A percentile compares a stretch with the other conserved stretches of the same genome.
Conservation (phyloP, 108 stramenopile genomes). For the Skeletonema menzelii region DNA sequence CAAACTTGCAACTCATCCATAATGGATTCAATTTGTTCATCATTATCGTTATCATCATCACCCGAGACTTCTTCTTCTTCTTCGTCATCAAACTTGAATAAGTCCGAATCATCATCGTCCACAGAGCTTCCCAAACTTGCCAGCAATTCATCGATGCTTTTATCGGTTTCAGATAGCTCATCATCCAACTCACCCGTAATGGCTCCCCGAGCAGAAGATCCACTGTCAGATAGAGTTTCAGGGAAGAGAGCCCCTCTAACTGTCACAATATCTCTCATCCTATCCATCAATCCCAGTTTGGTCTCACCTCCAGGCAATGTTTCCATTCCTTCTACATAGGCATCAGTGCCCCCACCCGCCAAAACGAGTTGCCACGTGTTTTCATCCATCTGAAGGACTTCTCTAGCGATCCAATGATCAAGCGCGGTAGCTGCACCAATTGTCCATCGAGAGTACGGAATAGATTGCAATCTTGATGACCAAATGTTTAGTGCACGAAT, state of each 20-base stretch:
- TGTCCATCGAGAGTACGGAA: constrained; percentile 81
- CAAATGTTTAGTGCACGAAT: constrained; percentile 77
- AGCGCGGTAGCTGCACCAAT: constrained; percentile 80
- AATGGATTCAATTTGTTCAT: constrained; percentile 40
- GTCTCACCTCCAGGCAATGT: constrained; percentile 27
- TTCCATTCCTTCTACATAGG: constrained; percentile 40
- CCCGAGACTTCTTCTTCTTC: constrained; percentile 37
- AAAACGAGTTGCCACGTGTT: constrained; percentile 70
- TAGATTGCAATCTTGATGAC: constrained; percentile 67
- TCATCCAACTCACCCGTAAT: constrained; percentile 26
- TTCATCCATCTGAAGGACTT: constrained; percentile 72
- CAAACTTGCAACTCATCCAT: constrained; percentile 78
- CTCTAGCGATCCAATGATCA: constrained; percentile 88
- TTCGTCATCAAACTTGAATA: constrained; percentile 35
- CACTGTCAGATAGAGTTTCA: constrained; percentile 54
- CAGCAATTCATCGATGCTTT: constrained; percentile 55
- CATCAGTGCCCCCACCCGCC: constrained; percentile 71
- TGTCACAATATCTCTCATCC: constrained; percentile 59
- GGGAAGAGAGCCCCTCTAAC: constrained; percentile 81
- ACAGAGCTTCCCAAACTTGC: constrained; percentile 51
- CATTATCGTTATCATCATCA: constrained; percentile 28
- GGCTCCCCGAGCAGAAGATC: constrained; percentile 6
- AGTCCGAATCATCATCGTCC: constrained; percentile 47
- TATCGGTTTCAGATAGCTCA: constrained; percentile 34
- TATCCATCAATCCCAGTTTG: constrained; percentile 30